These are phyloP conservation scores for Torulaspora delbrueckii DNA, from an alignment of 805 yeast species.

Conservation along the genomic window DNA sequence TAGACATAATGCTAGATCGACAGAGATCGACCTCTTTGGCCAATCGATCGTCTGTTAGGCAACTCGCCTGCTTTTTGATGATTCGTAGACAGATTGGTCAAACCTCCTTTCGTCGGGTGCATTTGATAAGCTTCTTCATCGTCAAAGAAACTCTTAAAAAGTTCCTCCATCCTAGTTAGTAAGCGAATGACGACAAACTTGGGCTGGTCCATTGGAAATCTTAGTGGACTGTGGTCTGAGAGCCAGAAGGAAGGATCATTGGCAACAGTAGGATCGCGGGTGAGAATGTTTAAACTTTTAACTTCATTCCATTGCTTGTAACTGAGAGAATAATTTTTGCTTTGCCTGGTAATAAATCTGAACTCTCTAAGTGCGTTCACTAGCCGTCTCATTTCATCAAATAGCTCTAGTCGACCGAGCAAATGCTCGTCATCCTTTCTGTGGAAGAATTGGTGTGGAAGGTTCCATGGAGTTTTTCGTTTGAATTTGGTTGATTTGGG, in stretches of 20 bases:
- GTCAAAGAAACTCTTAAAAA: conserved; percentile 2
- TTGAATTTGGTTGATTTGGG: too few species aligned
- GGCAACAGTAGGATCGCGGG: conserved; percentile 19
- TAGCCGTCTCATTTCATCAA: conserved; percentile 14
- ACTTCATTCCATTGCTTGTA: conserved; percentile 28
- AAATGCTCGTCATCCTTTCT: background rate
- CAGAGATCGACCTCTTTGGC: too few species aligned
- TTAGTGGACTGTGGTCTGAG: conserved; percentile 59
- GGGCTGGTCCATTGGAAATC: conserved; percentile 65
- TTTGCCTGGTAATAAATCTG: conserved; percentile 18
- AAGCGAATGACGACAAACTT: conserved; percentile 48
- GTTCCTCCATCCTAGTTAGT: conserved; percentile 25
- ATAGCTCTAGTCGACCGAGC: background rate
- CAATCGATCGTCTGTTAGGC: too few species aligned
- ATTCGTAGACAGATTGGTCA: too few species aligned
- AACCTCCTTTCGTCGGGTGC: too few species aligned
- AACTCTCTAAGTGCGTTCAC: conserved; percentile 19
- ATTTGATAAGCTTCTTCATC: background rate
- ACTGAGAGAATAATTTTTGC: conserved; percentile 18
- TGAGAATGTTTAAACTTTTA: conserved; percentile 11
- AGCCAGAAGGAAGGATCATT: conserved; percentile 51
- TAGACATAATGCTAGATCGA: too few species aligned
- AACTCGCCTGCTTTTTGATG: too few species aligned
- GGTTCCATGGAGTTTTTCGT: too few species aligned
- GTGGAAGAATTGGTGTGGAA: background rate